Conservation (phyloP, 2,329 filamentous ascomycete species). For the Epichloe uncinata region DNA sequence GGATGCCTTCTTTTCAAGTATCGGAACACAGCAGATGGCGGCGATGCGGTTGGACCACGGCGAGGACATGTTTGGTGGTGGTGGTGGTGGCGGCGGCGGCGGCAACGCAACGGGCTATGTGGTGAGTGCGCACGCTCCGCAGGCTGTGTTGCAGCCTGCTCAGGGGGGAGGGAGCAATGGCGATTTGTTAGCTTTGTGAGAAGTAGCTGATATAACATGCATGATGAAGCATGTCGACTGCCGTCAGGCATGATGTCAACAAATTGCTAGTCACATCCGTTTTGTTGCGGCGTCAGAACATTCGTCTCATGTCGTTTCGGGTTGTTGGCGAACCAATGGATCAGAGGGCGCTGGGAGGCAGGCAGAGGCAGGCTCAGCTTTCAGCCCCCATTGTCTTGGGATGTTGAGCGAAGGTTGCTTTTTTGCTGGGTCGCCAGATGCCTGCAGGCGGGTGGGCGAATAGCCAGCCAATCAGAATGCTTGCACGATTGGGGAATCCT, state of each 20-base stretch:
- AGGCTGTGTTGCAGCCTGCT: constrained; percentile 60
- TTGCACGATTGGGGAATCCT: no score
- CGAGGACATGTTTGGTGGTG: constrained; percentile 49
- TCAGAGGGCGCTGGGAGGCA: no score
- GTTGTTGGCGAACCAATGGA: no score
- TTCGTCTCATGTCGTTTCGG: no score
- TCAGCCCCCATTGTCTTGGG: background rate
- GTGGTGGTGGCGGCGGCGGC: constrained; percentile 37
- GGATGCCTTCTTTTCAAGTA: constrained; percentile 75
- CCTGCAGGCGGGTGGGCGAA: no score
- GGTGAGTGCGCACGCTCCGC: constrained; percentile 69
- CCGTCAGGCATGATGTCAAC: no score
- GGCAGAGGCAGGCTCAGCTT: background rate
- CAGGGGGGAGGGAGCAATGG: constrained; percentile 54
- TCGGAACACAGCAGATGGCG: constrained; percentile 62
- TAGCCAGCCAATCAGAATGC: no score
- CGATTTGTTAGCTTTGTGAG: constrained; percentile 53
- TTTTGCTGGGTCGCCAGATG: no score
- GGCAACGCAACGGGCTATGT: constrained; percentile 47
- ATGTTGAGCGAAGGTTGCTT: no score
- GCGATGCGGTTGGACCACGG: constrained; percentile 53
- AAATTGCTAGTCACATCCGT: no score
- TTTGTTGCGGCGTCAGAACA: no score
- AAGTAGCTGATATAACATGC: background rate
- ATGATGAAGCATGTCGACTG: background rate